These are phyloP conservation scores for Moniliophthora roreri DNA, from an alignment of 1,284 basidiomycete genomes.

Conservation along the genomic window DNA sequence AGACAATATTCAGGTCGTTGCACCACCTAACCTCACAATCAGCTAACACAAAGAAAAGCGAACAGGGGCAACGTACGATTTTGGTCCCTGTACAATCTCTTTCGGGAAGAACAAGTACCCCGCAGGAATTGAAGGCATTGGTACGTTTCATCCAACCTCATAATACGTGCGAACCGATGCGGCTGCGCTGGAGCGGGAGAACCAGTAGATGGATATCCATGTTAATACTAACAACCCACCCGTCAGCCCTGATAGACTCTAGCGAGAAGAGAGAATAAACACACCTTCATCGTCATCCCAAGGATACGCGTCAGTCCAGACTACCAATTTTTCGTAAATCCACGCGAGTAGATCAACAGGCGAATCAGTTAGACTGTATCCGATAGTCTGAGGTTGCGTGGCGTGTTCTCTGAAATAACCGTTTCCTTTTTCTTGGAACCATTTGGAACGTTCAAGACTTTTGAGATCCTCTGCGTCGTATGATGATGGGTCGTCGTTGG, in stretches of 20 bases:
- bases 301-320: constrained; percentile 41
- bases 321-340: constrained; percentile 27
- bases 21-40: constrained; percentile 10
- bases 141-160: constrained; percentile 21
- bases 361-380: constrained; percentile 39
- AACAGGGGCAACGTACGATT: neutral
- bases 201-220: constrained; percentile 40
- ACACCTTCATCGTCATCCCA: constrained; percentile 37
- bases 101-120: constrained; percentile 33
- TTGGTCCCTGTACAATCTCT: constrained; percentile 16
- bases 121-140: constrained; percentile 22
- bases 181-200: constrained; percentile 35
- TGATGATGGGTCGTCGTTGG: neutral
- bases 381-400: constrained; percentile 38
- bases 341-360: constrained; percentile 39
- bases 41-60: neutral
- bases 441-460: constrained; percentile 18
- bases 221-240: constrained; percentile 28
- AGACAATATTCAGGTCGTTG: constrained; percentile 4
- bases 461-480: constrained; percentile 23
- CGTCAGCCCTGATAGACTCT: neutral
- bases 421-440: constrained; percentile 22
- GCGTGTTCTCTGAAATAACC: constrained; percentile 30
- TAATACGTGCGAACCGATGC: constrained; percentile 38
- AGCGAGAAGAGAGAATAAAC: constrained; percentile 13